Evolutionary conservation across 352 stramenopile genomes (phyloP).

Genomic region (Plasmopara viticola): DNA sequence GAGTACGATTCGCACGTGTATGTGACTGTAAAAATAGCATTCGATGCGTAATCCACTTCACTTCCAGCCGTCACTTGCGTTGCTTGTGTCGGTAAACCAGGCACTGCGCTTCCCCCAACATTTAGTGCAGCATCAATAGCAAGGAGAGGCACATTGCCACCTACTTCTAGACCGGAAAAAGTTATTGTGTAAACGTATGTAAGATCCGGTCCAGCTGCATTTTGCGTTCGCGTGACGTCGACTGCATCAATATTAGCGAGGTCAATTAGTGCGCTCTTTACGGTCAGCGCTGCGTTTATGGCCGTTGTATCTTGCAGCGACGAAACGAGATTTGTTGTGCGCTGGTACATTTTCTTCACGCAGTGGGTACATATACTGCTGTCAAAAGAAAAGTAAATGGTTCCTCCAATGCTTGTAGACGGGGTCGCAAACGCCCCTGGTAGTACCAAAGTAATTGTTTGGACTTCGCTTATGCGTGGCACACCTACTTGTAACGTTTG

Average conservation of each 20-base stretch:
- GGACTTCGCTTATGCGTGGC: conserved; percentile 63
- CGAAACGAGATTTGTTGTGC: conserved; percentile 31
- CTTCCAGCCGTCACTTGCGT: conserved; percentile 30
- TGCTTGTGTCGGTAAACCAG: conserved; percentile 31
- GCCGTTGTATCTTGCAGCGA: conserved; percentile 12
- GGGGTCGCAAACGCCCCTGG: conserved; percentile 25
- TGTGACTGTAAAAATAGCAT: conserved; percentile 46
- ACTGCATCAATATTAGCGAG: conserved; percentile 62
- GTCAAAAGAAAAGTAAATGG: conserved; percentile 53
- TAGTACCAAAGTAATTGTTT: conserved; percentile 77
- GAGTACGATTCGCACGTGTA: conserved; percentile 85
- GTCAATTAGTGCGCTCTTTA: conserved; percentile 26
- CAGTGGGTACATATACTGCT: conserved; percentile 65
- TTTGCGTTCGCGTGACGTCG: conserved; percentile 23
- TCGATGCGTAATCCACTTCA: conserved; percentile 34
- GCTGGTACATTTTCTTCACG: conserved; percentile 47
- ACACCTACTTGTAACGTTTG: conserved; percentile 85
- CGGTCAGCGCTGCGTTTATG: conserved; percentile 7
- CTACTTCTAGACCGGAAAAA: conserved; percentile 76
- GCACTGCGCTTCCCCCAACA: conserved; percentile 16
- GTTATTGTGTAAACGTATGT: conserved; percentile 75
- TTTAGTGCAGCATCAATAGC: conserved; percentile 40
- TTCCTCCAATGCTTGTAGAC: conserved; percentile 35
- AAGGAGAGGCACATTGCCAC: conserved; percentile 82
- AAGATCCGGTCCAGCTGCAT: conserved; percentile 34